Evolutionary conservation across 2,329 filamentous ascomycete species (phyloP), one percentile per base, ranked within the genome.

Genomic region (Ramularia collo-cygni): DNA sequence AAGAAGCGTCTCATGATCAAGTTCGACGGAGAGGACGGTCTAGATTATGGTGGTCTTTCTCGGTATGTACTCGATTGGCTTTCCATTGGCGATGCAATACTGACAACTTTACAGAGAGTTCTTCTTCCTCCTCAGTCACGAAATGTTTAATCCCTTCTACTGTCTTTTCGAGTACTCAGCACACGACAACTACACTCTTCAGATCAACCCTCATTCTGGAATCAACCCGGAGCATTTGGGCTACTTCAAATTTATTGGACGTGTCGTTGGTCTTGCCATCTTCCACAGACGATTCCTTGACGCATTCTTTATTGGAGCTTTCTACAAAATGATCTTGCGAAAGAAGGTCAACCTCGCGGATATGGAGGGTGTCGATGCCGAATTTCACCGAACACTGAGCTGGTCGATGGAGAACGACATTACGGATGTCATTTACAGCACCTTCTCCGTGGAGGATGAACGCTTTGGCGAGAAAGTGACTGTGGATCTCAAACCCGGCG

Each of bases 81-180:
- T 15, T 32, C 15, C 29, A 26, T 10, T 18, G 8, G 7, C 13
- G 9, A n/a, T 14, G 3, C 14, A 21, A 40, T 38, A 35, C 62
- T 65, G 47, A 66, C 50, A 35, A 29, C 7, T 28, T 34, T 12
- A 49, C 56, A 79, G 89, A 76, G 92, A 98, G 67, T 98, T 98
- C 73, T 98, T 98, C 75, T 98, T 98, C 79, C 73, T 98, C 28
- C 78, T 98, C 40, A 96, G 90, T 12, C 92, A 98, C 68, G 92
- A 98, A 71, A 98, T 98, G 92, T 98, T 98, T 72, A 98, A 98
- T 65, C 92, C 92, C 21, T 98, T 98, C 70, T 98, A 98, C 71
- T 98, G 92, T 64, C 75, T 98, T 38, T 98, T 98, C 72, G 92
- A 98, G 69, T 98, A 98, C 67, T 96, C 92, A 17, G 92, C 92